These are phyloP conservation scores for Geranium rotundifolium DNA, from an alignment of 345 rosid species.

Conservation along the genomic window DNA sequence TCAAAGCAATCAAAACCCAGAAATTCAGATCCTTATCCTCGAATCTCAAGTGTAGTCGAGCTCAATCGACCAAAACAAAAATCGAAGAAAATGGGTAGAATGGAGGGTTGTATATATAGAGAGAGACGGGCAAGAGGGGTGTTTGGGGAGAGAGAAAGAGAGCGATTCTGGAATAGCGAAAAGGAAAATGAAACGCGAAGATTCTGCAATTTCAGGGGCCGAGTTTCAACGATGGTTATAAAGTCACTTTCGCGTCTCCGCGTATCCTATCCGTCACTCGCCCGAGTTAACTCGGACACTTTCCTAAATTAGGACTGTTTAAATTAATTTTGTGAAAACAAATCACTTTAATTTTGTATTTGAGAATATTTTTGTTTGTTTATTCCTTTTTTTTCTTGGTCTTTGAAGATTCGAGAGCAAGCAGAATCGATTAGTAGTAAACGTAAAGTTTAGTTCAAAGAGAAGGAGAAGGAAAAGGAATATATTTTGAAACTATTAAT, in stretches of 20 bases:
- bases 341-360: too few species aligned
- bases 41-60: background rate
- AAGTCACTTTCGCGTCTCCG: slow-evolving; percentile 39
- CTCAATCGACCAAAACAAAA: too few species aligned
- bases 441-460: too few species aligned
- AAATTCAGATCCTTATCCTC: background rate
- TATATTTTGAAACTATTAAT: too few species aligned
- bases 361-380: too few species aligned
- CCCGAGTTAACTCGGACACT: slow-evolving; percentile 12
- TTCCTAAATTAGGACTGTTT: background rate
- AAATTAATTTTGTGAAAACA: too few species aligned
- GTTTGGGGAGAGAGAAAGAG: slow-evolving; percentile 6
- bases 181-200: slow-evolving; percentile 19
- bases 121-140: slow-evolving; percentile 11
- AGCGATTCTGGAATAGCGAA: background rate
- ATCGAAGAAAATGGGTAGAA: background rate
- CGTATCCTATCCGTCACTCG: slow-evolving; percentile 17
- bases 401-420: too few species aligned
- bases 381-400: too few species aligned
- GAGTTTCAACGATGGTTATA: slow-evolving; percentile 1
- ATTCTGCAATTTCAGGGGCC: slow-evolving; percentile 14
- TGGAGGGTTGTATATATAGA: slow-evolving; percentile 15
- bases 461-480: too few species aligned
- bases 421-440: too few species aligned
- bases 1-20: background rate